Conservation (phyloP, 2,329 filamentous ascomycete genomes). For the Rutstroemia sp. region DNA sequence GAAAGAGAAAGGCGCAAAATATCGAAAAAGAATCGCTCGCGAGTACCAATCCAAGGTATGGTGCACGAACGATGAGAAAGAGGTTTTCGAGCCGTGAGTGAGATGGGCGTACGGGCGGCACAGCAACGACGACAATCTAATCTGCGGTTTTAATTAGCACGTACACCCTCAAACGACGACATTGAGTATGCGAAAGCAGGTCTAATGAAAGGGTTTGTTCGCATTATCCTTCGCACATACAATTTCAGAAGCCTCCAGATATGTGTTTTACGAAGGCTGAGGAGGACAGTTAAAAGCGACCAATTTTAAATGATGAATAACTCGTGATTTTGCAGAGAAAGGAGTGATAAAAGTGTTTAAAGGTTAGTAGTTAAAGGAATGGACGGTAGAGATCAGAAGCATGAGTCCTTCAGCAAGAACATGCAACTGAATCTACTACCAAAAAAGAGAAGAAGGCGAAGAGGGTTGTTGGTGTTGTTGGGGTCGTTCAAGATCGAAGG, state of each 20-base stretch:
- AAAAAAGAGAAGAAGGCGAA: background rate
- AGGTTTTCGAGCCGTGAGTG: background rate
- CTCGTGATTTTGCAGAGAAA: background rate
- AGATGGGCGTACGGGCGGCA: background rate
- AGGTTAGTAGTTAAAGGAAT: slow-evolving; percentile 9
- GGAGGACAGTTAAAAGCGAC: background rate
- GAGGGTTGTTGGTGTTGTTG: background rate
- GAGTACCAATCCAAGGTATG: background rate
- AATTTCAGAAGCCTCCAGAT: background rate
- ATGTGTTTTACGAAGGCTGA: background rate
- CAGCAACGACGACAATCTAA: slow-evolving; percentile 6
- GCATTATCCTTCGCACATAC: background rate
- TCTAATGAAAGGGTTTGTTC: background rate
- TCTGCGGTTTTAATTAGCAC: slow-evolving; percentile 7
- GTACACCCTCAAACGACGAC: background rate
- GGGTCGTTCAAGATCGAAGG: background rate
- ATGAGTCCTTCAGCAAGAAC: slow-evolving; percentile 1
- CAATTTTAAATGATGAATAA: slow-evolving; percentile 3
- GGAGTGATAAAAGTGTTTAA: slow-evolving; percentile 1
- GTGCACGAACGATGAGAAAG: background rate
- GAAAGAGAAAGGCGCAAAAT: background rate
- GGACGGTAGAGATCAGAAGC: slow-evolving; percentile 12
- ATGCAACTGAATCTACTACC: slow-evolving; percentile 11
- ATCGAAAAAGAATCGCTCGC: slow-evolving; percentile 6
- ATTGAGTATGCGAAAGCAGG: background rate